Percentiles rank a stretch among this genome's conserved stretches.
phyloP scores from a whole-genome alignment of 306 rosid species.

The Pyrus communis region DNA sequence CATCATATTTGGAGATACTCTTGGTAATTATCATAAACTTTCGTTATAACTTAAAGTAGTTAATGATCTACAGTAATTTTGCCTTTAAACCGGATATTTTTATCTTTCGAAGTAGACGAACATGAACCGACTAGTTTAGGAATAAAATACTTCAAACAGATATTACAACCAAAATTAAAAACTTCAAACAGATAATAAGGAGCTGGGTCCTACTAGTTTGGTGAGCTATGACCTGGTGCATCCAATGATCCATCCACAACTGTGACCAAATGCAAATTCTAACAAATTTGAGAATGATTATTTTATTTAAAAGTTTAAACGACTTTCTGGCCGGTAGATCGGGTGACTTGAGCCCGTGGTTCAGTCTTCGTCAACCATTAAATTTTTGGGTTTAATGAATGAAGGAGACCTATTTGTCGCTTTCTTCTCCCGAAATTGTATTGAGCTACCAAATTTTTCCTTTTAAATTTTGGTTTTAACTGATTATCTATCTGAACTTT shows the following conservation, averaged over 20 bases:
- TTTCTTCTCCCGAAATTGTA: too few species aligned
- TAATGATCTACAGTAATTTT: not conserved
- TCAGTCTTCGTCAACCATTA: not conserved
- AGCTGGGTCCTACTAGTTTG: not conserved
- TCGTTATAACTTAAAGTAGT: not conserved
- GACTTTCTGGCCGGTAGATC: not conserved
- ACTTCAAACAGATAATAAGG: not conserved
- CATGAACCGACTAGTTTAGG: not conserved
- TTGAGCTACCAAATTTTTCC: too few species aligned
- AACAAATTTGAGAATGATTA: not conserved
- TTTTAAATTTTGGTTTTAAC: too few species aligned
- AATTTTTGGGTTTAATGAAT: not conserved
- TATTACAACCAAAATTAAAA: too few species aligned
- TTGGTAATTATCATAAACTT: not conserved
- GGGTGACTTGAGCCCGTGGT: not conserved
- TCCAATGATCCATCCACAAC: not conserved
- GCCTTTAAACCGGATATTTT: not conserved
- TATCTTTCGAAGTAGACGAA: not conserved
- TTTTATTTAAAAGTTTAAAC: not conserved
- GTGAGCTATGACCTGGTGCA: not conserved
- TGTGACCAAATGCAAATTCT: not conserved
- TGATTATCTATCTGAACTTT: too few species aligned
- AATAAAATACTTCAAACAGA: not conserved
- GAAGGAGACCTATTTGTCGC: too few species aligned
- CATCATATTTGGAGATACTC: too few species aligned